Evolutionary conservation across 139 green algal genomes (phyloP), one percentile per base, ranked within the genome.

Genomic region (Picochlorum sp.): DNA sequence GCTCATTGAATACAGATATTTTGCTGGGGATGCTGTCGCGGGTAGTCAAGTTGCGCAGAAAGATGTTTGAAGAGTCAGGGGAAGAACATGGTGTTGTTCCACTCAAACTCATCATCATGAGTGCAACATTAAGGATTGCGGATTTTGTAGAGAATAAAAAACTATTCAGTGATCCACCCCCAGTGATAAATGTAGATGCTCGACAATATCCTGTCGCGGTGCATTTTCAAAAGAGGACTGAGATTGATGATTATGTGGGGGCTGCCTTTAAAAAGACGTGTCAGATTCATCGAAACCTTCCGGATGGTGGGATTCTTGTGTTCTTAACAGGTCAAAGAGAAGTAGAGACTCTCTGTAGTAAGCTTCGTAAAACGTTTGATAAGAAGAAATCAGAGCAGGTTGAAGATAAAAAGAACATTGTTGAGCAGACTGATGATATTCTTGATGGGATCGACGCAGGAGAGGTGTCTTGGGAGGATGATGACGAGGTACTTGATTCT

Each of bases 71-170:
- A 13, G 68, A 65, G 11, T 18, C 18, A 45, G 57, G 15, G 15
- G 44, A 28, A 5, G 9, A 34, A 15, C 8, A 58, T 73, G 32
- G 59, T n/a, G 69, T 90, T 5, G 61, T 73, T n/a, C 89, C 92
- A 0, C 81, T 98, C 8, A 94, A 95, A 78, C 79, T 98, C 15
- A 82, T 98, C 66, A 91, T 98, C 74, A 98, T 98, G 92, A 94
- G 83, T 44, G 92, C 92, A 58, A 98, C 92, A 1, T 77, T 97
- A 52, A 69, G 87, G 13, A 73, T 59, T 2, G 68, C 80, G 23
- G 87, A 96, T 72, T 96, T 97, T 71, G 76, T 82, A 0, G 79
- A 56, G 30, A 96, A 96, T 74, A 23, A 21, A 45, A 69, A 77
- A 0, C 78, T 97, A 23, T 96, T 95, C 68, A 58, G 76, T 1